A percentile compares a stretch with the other conserved stretches of the same genome.
These are phyloP conservation scores for Phyllosticta paracitricarpa DNA, from an alignment of 2,329 filamentous ascomycete species.

Conservation along the genomic window DNA sequence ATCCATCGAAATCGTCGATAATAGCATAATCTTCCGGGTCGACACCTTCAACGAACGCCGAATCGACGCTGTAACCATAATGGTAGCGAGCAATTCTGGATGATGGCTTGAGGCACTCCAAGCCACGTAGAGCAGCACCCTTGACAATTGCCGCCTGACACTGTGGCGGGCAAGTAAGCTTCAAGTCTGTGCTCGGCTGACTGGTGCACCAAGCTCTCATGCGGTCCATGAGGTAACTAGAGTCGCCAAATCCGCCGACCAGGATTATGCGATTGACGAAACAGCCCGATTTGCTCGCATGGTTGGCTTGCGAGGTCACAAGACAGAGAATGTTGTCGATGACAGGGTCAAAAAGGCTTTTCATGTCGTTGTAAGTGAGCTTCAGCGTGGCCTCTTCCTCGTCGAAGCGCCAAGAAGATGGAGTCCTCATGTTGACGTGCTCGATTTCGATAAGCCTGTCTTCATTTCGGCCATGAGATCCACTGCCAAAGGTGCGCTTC, in stretches of 20 bases:
- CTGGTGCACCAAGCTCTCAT: constrained; percentile 3
- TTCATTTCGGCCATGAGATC: neutral
- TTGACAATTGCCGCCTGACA: neutral
- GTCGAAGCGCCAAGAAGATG: constrained; percentile 1
- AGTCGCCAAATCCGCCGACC: constrained; percentile 12
- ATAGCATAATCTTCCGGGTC: neutral
- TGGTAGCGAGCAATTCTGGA: neutral
- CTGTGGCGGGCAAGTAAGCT: constrained; percentile 5
- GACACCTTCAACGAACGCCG: neutral
- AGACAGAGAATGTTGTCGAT: constrained; percentile 6
- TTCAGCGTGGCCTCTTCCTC: constrained; percentile 1
- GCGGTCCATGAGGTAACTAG: neutral
- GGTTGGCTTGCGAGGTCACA: neutral
- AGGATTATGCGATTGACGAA: constrained; percentile 7
- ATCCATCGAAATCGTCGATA: neutral
- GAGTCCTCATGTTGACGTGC: neutral
- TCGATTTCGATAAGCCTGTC: constrained; percentile 5
- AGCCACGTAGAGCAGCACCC: neutral
- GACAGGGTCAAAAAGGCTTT: constrained; percentile 3
- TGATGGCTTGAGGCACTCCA: neutral
- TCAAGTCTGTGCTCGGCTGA: neutral
- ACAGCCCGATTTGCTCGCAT: neutral
- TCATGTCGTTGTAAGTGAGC: constrained; percentile 3
- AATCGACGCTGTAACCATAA: neutral
- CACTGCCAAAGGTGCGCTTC: constrained; percentile 22